A percentile compares a stretch with the other conserved stretches of the same genome.
phyloP scores from a whole-genome alignment of 108 stramenopile species.

The Nitzschia sp. region DNA sequence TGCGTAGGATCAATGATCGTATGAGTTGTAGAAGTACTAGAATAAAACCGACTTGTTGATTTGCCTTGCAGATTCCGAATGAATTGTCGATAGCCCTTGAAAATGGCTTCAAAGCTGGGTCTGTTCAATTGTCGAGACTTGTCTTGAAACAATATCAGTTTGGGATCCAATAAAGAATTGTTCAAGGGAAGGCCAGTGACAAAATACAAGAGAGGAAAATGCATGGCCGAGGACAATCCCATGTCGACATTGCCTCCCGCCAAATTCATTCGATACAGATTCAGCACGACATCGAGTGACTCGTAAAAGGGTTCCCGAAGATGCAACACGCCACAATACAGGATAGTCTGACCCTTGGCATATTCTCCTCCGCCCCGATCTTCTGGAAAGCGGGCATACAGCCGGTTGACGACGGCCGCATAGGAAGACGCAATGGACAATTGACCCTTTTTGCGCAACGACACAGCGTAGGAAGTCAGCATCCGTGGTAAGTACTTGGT shows the following conservation, averaged over 20 bases:
- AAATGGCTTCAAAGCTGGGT: constrained; percentile 19
- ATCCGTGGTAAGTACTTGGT: constrained; percentile 15
- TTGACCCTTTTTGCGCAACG: constrained; percentile 19
- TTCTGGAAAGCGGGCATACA: constrained; percentile 17
- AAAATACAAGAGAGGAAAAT: constrained; percentile 12
- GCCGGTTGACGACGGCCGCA: background rate
- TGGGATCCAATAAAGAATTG: constrained; percentile 18
- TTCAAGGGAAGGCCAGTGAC: constrained; percentile 20
- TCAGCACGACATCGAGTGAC: constrained; percentile 11
- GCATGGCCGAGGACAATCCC: constrained; percentile 17
- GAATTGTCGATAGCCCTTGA: constrained; percentile 27
- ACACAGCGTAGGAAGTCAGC: background rate
- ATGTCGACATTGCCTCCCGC: constrained; percentile 19
- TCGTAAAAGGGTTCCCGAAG: constrained; percentile 20
- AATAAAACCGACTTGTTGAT: background rate
- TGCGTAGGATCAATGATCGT: constrained; percentile 8
- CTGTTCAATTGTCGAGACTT: background rate
- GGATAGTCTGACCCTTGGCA: constrained; percentile 3
- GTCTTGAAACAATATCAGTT: constrained; percentile 31
- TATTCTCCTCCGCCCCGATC: background rate
- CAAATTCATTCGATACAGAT: constrained; percentile 15
- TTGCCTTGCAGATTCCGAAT: constrained; percentile 20
- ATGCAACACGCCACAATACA: constrained; percentile 7
- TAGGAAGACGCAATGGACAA: constrained; percentile 12
- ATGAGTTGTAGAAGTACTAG: background rate